Base-by-base conservation (phyloP, 345 rosid species). In the Zanthoxylum bungeanum region DNA sequence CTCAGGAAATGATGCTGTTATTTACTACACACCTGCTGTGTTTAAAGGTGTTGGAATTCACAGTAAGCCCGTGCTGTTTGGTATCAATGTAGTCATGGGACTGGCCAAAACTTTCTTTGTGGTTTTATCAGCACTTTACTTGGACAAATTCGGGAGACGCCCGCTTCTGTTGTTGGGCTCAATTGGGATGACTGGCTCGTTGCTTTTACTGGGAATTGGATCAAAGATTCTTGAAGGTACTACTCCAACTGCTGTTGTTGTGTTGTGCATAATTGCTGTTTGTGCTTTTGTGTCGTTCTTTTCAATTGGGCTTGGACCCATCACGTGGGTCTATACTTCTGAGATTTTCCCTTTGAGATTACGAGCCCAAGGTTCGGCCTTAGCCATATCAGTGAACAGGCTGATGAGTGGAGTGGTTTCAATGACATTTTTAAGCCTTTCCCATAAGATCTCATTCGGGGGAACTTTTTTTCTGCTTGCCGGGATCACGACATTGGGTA, bases 291-390 rank as follows among this genome's bases (percentile, higher is more conserved):
- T 87, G 0, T 90, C 97, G 4, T 85, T 82, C 73, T 87, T 91
- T 68, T 89, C 93, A 17, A 80, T 91, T 60, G 93, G 91, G 79
- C 86, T 86, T 9, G 91, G 95, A 9, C 91, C 95, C 0, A 85
- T 89, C 12, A 88, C 97, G 0, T 89, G n/a, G n/a, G n/a, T n/a
- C n/a, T n/a, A n/a, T n/a, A n/a, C n/a, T n/a, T n/a, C n/a, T n/a
- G n/a, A n/a, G n/a, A n/a, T n/a, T n/a, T n/a, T n/a, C 61, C 97
- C 92, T 0, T 47, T 78, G 30, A 81, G 83, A 76, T 71, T 91
- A 25, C 74, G 95, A 77, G 97, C 97, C 57, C 95, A 89, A 44
- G 97, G 95, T 9, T 80, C 87, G 10, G 85, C 82, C 58, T 60
- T 91, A 70, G 93, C 85, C 37, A 85, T 87, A 34, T 85, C 90